Evolutionary conservation across 345 rosid species (phyloP), one percentile per base, ranked within the genome.

Genomic region (Citrus medica): DNA sequence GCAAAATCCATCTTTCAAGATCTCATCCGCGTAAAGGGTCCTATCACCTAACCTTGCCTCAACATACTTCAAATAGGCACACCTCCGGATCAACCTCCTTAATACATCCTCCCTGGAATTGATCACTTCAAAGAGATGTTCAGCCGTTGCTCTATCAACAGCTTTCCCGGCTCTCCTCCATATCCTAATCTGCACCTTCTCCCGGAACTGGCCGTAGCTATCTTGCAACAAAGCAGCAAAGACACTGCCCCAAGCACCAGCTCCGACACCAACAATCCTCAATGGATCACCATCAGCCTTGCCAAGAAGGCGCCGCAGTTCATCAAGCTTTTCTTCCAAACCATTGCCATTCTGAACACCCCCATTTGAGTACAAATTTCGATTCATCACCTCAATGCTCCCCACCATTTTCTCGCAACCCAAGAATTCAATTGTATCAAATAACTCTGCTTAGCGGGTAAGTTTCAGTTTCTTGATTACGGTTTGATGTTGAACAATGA

Each of bases 241-340:
- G 75, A 92, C 97, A 84, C 97, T 92, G 9, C 97, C 97, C 97
- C 97, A 92, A 58, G 97, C 97, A 22, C 97, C 97, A 0, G 97
- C 94, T 55, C 97, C 97, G 27, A 92, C 93, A 48, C 97, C 87
- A 12, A 87, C 97, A 51, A 92, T 92, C 81, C 94, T 87, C 83
- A 92, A 78, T 1, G 94, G 94, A 80, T 92, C 97, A 9, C 91
- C 91, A 46, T 85, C 82, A 5, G 86, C 80, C 81, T 92, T 92
- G 3, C 90, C 90, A 22, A 89, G 76, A 75, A 88, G 80, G 66
- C 79, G 30, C 4, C 97, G 72, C 33, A 92, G 86, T 81, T 90
- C 94, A 74, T 88, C 90, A 24, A 92, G 90, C 82, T 92, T 92
- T 83, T 89, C 93, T 73, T 90, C 97, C 73, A 83, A 71, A 51